phyloP scores from a whole-genome alignment of 192 early-diverging fungal species.

The Backusella mclennaniae region DNA sequence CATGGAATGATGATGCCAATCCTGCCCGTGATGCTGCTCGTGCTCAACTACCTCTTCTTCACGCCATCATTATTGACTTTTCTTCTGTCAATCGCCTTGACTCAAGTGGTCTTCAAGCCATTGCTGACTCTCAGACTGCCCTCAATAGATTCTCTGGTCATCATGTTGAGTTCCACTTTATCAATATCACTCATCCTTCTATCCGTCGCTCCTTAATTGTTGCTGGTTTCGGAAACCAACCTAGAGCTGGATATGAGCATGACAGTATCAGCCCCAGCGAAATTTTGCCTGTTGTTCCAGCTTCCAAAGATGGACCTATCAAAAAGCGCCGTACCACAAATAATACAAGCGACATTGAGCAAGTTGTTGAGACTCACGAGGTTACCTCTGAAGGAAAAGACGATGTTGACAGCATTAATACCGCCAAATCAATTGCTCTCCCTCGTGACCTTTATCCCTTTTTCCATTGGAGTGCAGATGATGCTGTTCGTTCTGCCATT shows the following conservation, averaged over 20 bases:
- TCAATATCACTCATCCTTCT: slow-evolving; percentile 25
- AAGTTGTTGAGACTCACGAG: slow-evolving; percentile 1
- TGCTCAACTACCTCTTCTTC: slow-evolving; percentile 24
- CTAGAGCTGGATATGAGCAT: not conserved
- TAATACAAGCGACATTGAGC: slow-evolving; percentile 3
- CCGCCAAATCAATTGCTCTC: slow-evolving; percentile 9
- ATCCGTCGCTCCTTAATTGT: slow-evolving; percentile 31
- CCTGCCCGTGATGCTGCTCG: slow-evolving; percentile 33
- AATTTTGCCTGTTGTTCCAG: slow-evolving; percentile 32
- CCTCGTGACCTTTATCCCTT: slow-evolving; percentile 33
- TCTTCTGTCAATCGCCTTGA: slow-evolving; percentile 38
- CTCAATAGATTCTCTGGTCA: slow-evolving; percentile 34
- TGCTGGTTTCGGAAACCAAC: slow-evolving; percentile 34
- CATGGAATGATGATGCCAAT: slow-evolving; percentile 34
- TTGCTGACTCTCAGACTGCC: slow-evolving; percentile 30
- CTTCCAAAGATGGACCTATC: slow-evolving; percentile 24
- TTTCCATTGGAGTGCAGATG: slow-evolving; percentile 39
- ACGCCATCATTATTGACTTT: slow-evolving; percentile 35
- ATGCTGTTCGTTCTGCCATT: slow-evolving; percentile 30
- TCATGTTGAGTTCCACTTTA: slow-evolving; percentile 38
- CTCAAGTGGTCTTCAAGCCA: slow-evolving; percentile 37
- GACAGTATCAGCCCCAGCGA: slow-evolving; percentile 11
- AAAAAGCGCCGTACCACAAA: not conserved
- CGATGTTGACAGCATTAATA: not conserved
- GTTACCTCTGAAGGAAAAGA: not conserved